Conservation (phyloP, 768 basidiomycete species). For the Tephrocybe sp. region DNA sequence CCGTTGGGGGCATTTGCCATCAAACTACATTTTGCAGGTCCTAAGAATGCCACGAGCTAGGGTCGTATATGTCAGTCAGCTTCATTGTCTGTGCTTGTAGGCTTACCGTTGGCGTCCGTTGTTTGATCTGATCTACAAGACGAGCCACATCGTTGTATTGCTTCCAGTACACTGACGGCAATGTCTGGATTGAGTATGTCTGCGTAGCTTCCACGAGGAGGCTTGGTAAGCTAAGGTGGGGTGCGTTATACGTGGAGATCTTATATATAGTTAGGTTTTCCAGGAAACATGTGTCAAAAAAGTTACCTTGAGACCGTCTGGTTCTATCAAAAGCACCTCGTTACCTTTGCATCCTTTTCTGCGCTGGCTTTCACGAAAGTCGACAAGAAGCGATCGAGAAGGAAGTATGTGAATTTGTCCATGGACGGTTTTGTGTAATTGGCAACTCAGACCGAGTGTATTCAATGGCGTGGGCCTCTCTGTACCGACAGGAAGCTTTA, state of each 20-base stretch:
- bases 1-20: slow-evolving; percentile 50
- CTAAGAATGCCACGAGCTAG: slow-evolving; percentile 42
- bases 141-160: slow-evolving; percentile 45
- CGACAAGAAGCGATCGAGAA: slow-evolving; percentile 47
- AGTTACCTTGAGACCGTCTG: slow-evolving; percentile 36
- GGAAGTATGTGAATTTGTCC: slow-evolving; percentile 51
- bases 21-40: slow-evolving; percentile 40
- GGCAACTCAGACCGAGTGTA: slow-evolving; percentile 31
- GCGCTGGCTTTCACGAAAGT: slow-evolving; percentile 55
- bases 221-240: slow-evolving; percentile 48
- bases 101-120: slow-evolving; percentile 50
- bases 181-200: slow-evolving; percentile 28
- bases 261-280: slow-evolving; percentile 15
- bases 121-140: slow-evolving; percentile 47
- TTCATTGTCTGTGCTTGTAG: neutral
- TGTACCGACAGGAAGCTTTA: slow-evolving; percentile 30
- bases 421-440: slow-evolving; percentile 45
- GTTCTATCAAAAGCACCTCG: slow-evolving; percentile 42
- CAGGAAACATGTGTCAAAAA: neutral
- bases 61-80: neutral
- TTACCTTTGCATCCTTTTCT: slow-evolving; percentile 42
- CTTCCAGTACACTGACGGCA: slow-evolving; percentile 43
- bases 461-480: slow-evolving; percentile 35
- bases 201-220: slow-evolving; percentile 43
- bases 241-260: slow-evolving; percentile 46